Evolutionary conservation across 176 grass and related monocot species (phyloP).

Genomic region (Aegilops speltoides): DNA sequence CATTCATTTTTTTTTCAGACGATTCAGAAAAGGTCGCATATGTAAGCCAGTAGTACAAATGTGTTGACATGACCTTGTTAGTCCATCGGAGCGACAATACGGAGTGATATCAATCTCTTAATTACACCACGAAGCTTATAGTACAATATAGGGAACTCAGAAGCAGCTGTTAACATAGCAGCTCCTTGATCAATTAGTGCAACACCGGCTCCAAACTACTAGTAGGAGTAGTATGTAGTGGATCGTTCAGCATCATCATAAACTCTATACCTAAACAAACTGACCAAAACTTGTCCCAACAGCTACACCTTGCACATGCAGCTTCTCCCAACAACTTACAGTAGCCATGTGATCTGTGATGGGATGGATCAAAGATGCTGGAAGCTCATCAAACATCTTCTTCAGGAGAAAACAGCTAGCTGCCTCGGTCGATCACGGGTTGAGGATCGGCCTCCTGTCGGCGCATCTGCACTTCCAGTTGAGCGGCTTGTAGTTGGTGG

Average conservation of each 20-base stretch:
- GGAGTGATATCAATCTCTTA: background rate
- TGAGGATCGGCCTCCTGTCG: slow-evolving; percentile 28
- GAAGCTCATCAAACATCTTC: background rate
- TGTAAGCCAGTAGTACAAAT: background rate
- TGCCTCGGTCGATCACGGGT: slow-evolving; percentile 37
- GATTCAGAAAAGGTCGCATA: background rate
- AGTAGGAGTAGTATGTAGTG: background rate
- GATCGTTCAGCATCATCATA: background rate
- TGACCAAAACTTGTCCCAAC: background rate
- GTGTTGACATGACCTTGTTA: background rate
- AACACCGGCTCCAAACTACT: background rate
- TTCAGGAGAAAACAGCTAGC: background rate
- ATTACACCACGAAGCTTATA: background rate
- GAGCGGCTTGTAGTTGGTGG: slow-evolving; percentile 76
- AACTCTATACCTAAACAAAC: slow-evolving; percentile 17
- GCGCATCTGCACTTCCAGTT: slow-evolving; percentile 88
- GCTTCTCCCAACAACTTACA: background rate
- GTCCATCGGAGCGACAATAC: background rate
- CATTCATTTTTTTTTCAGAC: background rate
- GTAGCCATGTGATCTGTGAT: background rate
- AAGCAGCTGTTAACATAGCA: background rate
- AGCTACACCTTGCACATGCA: background rate
- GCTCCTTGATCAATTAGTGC: background rate
- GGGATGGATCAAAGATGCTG: background rate
- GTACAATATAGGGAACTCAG: background rate